Evolutionary conservation across 257 asterid genomes (phyloP).

Genomic region (Euphrasia confusa): DNA sequence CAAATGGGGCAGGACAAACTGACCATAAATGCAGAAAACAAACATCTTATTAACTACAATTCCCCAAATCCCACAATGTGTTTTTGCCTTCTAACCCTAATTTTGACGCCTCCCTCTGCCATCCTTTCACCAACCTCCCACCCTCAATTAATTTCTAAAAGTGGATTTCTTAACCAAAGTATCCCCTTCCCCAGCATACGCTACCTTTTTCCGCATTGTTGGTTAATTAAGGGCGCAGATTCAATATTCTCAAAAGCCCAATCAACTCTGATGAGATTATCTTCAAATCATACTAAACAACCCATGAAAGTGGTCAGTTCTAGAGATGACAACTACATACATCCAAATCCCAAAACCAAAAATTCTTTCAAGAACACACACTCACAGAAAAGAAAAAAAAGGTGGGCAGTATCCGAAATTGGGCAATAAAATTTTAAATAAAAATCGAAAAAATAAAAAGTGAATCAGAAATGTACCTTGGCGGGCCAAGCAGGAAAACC

Average conservation of each 20-base stretch:
- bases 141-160: conserved; percentile 11
- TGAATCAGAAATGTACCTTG: conserved; percentile 49
- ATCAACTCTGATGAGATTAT: conserved; percentile 10
- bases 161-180: conserved; percentile 17
- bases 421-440: background rate
- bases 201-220: conserved; percentile 9
- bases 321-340: conserved; percentile 10
- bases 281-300: conserved; percentile 19
- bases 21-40: conserved; percentile 16
- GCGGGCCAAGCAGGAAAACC: conserved; percentile 99
- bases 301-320: conserved; percentile 22
- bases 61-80: background rate
- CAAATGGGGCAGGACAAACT: background rate
- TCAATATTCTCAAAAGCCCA: conserved; percentile 5
- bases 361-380: background rate
- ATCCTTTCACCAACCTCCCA: conserved; percentile 7
- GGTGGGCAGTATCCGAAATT: background rate
- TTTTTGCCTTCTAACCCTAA: conserved; percentile 21
- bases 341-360: conserved; percentile 6
- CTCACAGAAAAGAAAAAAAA: conserved; percentile 7
- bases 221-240: background rate
- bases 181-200: conserved; percentile 4
- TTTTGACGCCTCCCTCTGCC: conserved; percentile 13
- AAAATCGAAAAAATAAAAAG: background rate
- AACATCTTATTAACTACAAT: conserved; percentile 5